Conservation (phyloP, 1,284 basidiomycete genomes). For the Malassezia sp. region DNA sequence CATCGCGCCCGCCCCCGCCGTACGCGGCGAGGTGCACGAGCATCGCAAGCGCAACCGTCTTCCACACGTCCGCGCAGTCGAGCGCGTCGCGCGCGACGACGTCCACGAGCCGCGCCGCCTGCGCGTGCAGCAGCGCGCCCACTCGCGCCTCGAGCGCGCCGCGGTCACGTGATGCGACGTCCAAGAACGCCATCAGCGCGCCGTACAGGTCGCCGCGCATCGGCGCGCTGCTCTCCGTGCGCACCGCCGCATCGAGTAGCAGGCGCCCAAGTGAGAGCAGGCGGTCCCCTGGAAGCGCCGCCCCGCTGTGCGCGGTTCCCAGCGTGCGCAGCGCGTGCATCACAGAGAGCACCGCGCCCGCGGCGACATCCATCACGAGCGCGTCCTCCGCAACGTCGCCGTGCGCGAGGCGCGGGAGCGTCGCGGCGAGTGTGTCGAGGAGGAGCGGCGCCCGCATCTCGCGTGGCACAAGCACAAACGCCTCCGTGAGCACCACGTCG, state of each 20-base stretch:
- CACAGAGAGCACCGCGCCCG: constrained; percentile 66
- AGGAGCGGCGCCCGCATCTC: constrained; percentile 30
- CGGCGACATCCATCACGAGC: constrained; percentile 60
- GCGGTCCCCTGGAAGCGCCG: constrained; percentile 53
- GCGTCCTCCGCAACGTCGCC: constrained; percentile 23
- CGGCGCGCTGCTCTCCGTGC: constrained; percentile 67
- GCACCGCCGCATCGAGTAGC: constrained; percentile 64
- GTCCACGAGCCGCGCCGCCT: constrained; percentile 61
- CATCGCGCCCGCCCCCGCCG: not conserved
- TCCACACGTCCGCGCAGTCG: constrained; percentile 90
- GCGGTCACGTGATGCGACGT: constrained; percentile 12
- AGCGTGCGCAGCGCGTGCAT: constrained; percentile 60
- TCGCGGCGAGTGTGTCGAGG: constrained; percentile 35
- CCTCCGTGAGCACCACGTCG: constrained; percentile 35
- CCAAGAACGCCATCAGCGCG: constrained; percentile 70
- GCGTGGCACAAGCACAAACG: constrained; percentile 24
- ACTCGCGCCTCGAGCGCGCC: constrained; percentile 50
- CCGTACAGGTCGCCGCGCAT: constrained; percentile 90
- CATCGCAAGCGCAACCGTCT: constrained; percentile 79
- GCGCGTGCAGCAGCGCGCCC: constrained; percentile 51
- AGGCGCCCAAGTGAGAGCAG: constrained; percentile 64
- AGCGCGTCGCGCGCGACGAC: constrained; percentile 79
- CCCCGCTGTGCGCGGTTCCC: too few species aligned
- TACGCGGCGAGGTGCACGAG: constrained; percentile 60
- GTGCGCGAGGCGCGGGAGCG: constrained; percentile 34